These are phyloP conservation scores for Diaporthe capsici DNA, from an alignment of 2,329 filamentous ascomycete species.

Conservation along the genomic window DNA sequence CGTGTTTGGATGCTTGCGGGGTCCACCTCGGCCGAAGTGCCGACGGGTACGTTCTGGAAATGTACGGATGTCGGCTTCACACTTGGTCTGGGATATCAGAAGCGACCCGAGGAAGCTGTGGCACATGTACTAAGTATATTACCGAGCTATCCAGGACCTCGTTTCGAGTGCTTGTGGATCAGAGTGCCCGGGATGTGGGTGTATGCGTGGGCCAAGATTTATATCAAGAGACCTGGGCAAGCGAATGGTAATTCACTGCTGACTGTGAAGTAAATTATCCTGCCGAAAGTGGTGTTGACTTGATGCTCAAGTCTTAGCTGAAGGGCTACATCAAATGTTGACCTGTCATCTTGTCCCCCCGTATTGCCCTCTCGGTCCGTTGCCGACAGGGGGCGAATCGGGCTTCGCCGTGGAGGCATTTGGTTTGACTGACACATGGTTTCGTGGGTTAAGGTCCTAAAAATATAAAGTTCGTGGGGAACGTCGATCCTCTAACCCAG, in stretches of 20 bases:
- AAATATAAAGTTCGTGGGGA: slow-evolving; percentile 34
- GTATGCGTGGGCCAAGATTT: not conserved
- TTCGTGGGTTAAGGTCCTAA: slow-evolving; percentile 21
- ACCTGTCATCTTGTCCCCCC: slow-evolving; percentile 11
- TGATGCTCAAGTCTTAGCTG: not conserved
- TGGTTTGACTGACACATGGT: slow-evolving; percentile 29
- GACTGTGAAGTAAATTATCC: not conserved
- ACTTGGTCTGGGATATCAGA: not conserved
- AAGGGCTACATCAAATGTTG: not conserved
- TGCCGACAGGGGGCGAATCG: slow-evolving; percentile 19
- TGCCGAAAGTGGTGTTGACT: slow-evolving; percentile 1
- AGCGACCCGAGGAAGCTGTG: not conserved
- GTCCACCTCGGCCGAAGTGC: not conserved
- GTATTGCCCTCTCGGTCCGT: slow-evolving; percentile 25
- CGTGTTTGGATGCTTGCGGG: not conserved
- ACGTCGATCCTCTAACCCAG: slow-evolving; percentile 13
- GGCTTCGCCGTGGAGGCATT: slow-evolving; percentile 28
- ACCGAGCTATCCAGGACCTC: not conserved
- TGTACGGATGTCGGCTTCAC: not conserved
- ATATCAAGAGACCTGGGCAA: too few species aligned
- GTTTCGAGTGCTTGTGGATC: not conserved
- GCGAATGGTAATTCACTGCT: not conserved
- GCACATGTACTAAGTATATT: not conserved
- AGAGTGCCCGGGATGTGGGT: not conserved
- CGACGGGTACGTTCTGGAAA: not conserved